A percentile compares a stretch with the other conserved stretches of the same genome.
Evolutionary conservation across 805 yeast species (phyloP).

Genomic region (Candida sanyiensis): DNA sequence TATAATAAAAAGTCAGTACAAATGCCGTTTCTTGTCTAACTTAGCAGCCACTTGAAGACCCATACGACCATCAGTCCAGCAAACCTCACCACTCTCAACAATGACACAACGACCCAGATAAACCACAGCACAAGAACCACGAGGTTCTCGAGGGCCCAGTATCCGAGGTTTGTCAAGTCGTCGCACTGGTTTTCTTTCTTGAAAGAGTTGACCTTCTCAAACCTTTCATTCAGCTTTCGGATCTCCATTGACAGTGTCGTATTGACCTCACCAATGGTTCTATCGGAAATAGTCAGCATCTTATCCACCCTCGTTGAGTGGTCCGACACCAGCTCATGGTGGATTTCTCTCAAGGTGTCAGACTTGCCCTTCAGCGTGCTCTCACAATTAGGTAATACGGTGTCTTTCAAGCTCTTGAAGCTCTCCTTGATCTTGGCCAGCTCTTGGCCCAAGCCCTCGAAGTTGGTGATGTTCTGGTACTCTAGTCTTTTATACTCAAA

Average conservation of each 20-base stretch:
- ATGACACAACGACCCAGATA: slow-evolving; percentile 52
- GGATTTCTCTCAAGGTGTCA: slow-evolving; percentile 16
- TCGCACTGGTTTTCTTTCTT: slow-evolving; percentile 27
- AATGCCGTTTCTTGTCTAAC: not conserved
- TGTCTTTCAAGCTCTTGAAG: slow-evolving; percentile 3
- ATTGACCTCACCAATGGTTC: slow-evolving; percentile 68
- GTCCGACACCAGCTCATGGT: slow-evolving; percentile 19
- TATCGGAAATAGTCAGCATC: slow-evolving; percentile 54
- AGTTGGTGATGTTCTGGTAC: slow-evolving; percentile 12
- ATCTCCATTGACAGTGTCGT: slow-evolving; percentile 63
- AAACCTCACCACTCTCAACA: slow-evolving; percentile 33
- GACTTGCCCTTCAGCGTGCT: slow-evolving; percentile 16
- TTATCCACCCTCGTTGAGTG: slow-evolving; percentile 51
- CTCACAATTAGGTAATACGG: slow-evolving; percentile 11
- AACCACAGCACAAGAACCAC: slow-evolving; percentile 48
- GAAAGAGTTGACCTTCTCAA: slow-evolving; percentile 34
- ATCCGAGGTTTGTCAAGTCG: slow-evolving; percentile 34
- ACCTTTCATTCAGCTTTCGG: slow-evolving; percentile 44
- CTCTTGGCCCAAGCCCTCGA: slow-evolving; percentile 12
- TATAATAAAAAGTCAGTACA: no score
- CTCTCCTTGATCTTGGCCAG: slow-evolving; percentile 7
- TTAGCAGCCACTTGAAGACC: slow-evolving; percentile 1
- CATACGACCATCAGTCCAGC: not conserved
- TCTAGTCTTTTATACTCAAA: slow-evolving; percentile 13
- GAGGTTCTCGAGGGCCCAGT: slow-evolving; percentile 43